Evolutionary conservation across 257 asterid species (phyloP).

Genomic region (Solanum peruvianum): DNA sequence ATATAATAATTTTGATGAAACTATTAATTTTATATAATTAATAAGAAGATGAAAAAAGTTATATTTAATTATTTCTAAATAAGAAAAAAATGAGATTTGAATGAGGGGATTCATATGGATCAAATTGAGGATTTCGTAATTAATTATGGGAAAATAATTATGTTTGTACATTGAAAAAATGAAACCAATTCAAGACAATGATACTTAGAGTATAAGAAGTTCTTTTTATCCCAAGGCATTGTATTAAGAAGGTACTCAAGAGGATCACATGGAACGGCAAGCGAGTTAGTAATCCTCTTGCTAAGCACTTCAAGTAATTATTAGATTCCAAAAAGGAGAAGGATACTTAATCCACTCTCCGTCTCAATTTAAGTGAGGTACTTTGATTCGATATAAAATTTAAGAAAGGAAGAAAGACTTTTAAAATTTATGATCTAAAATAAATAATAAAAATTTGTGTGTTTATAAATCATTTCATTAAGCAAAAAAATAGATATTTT

Average conservation of each 20-base stretch:
- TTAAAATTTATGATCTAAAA: no score
- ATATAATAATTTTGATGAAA: background rate
- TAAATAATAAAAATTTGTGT: no score
- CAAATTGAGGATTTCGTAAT: background rate
- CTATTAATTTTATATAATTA: no score
- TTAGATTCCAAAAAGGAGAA: background rate
- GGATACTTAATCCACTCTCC: background rate
- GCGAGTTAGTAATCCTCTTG: background rate
- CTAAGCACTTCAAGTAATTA: no score
- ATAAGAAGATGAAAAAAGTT: no score
- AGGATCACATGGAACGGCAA: background rate
- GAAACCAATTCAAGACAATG: background rate
- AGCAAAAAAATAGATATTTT: no score
- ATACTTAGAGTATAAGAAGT: background rate
- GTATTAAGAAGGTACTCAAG: background rate
- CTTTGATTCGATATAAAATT: rapidly evolving
- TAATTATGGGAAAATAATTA: background rate
- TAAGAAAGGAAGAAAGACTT: no score
- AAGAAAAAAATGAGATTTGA: background rate
- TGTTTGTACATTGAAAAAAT: background rate
- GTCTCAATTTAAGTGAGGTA: background rate
- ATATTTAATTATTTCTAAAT: no score
- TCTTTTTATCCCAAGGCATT: background rate
- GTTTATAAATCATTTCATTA: background rate
- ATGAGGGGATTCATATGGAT: background rate